Evolutionary conservation across 2,329 filamentous ascomycete species (phyloP).

Genomic region (Aspergillus sergii): DNA sequence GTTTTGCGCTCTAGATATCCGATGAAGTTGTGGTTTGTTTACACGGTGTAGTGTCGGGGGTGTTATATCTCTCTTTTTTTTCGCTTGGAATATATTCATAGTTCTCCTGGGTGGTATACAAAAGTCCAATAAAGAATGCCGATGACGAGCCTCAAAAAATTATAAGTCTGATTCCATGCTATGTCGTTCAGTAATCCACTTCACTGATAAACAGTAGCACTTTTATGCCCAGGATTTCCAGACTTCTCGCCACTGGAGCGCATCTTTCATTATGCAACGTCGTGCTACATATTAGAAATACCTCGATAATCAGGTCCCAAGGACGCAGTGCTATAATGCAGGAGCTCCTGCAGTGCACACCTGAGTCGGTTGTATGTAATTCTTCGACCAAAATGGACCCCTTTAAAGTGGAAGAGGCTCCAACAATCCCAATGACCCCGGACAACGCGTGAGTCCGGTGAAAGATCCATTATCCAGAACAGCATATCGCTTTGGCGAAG

Average conservation of each 20-base stretch:
- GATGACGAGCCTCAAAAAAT: background rate
- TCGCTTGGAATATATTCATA: background rate
- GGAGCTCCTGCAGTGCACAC: background rate
- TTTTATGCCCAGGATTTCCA: background rate
- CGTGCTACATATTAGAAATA: background rate
- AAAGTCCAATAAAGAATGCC: slow-evolving; percentile 4
- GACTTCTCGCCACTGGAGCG: background rate
- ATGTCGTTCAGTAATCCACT: background rate
- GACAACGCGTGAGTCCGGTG: background rate
- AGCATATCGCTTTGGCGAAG: background rate
- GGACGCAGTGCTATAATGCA: background rate
- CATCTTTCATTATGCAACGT: background rate
- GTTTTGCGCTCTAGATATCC: slow-evolving; percentile 25
- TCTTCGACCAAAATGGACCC: background rate
- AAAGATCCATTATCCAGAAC: background rate
- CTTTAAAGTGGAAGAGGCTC: background rate
- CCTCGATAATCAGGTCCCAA: background rate
- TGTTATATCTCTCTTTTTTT: background rate
- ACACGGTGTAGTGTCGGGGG: slow-evolving; percentile 8
- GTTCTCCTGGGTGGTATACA: background rate
- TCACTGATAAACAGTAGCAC: background rate
- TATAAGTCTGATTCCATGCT: background rate
- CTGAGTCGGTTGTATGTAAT: background rate
- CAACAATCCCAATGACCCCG: background rate
- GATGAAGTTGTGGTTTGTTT: slow-evolving; percentile 17